phyloP scores from a whole-genome alignment of 2,329 filamentous ascomycete genomes.

The Epichloe gansuensis region DNA sequence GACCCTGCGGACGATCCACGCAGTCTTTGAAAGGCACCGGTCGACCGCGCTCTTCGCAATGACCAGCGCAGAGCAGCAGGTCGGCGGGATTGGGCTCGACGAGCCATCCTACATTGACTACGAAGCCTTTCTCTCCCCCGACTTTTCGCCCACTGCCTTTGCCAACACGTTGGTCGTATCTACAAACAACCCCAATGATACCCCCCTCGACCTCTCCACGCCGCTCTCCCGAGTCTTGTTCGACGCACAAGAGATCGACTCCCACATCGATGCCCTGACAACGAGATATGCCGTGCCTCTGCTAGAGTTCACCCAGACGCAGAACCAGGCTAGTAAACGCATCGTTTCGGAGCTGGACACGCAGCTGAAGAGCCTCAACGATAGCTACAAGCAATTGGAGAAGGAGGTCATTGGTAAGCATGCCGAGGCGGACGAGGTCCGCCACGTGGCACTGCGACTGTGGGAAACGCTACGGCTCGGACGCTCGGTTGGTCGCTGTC shows the following conservation, averaged over 20 bases:
- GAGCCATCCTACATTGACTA: conserved; percentile 90
- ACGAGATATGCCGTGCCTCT: conserved; percentile 73
- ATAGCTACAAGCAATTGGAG: conserved; percentile 75
- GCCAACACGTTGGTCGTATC: conserved; percentile 79
- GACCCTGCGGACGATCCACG: not conserved
- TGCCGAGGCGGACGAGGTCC: conserved; percentile 73
- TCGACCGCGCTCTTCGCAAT: not conserved
- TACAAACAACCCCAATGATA: conserved; percentile 87
- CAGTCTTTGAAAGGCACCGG: too few species aligned
- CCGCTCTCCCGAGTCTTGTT: conserved; percentile 89
- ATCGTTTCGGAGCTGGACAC: conserved; percentile 67
- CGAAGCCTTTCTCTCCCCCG: conserved; percentile 72
- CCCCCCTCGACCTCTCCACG: conserved; percentile 82
- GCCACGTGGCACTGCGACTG: conserved; percentile 61
- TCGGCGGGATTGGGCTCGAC: conserved; percentile 22
- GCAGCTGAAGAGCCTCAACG: conserved; percentile 67
- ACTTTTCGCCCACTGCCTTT: conserved; percentile 69
- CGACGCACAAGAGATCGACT: conserved; percentile 93
- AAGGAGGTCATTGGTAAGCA: conserved; percentile 78
- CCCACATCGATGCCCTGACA: conserved; percentile 81
- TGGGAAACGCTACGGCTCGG: conserved; percentile 70
- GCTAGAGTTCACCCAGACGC: conserved; percentile 61
- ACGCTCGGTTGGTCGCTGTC: conserved; percentile 61
- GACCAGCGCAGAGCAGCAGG: not conserved
- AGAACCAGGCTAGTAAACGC: conserved; percentile 57